These are phyloP conservation scores for Camillea tinctor DNA, from an alignment of 2,329 filamentous ascomycete genomes.

Conservation along the genomic window DNA sequence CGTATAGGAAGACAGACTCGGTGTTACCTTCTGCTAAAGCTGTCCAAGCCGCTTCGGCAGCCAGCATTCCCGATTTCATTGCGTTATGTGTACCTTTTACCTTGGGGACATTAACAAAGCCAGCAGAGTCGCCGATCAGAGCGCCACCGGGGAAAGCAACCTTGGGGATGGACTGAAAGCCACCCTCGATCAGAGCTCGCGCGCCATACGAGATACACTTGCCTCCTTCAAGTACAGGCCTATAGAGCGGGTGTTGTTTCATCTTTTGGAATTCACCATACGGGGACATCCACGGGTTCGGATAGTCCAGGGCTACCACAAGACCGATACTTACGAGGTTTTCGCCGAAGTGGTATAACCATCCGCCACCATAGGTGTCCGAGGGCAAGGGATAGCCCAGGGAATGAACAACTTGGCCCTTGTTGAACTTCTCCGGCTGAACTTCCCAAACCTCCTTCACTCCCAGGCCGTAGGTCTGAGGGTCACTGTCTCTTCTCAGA, in stretches of 20 bases:
- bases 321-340: conserved; percentile 91
- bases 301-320: conserved; percentile 91
- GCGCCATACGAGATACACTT: conserved; percentile 98
- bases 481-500: conserved; percentile 81
- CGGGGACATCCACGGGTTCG: conserved; percentile 93
- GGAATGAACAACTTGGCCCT: conserved; percentile 81
- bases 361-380: conserved; percentile 95
- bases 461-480: conserved; percentile 92
- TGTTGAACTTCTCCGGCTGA: conserved; percentile 85
- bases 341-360: conserved; percentile 99
- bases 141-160: conserved; percentile 95
- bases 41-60: conserved; percentile 83
- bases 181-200: conserved; percentile 86
- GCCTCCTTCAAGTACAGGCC: conserved; percentile 82
- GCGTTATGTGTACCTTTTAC: conserved; percentile 98
- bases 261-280: conserved; percentile 98
- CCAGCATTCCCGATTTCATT: conserved; percentile 96
- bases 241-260: conserved; percentile 95
- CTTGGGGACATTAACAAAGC: conserved; percentile 96
- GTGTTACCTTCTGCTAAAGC: conserved; percentile 61
- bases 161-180: conserved; percentile 97
- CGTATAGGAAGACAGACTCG: conserved; percentile 84
- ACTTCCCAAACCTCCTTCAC: conserved; percentile 98
- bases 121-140: conserved; percentile 92
- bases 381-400: conserved; percentile 88